Base-by-base conservation (phyloP, 805 yeast genomes). In the Schizosaccharomyces octosporus region DNA sequence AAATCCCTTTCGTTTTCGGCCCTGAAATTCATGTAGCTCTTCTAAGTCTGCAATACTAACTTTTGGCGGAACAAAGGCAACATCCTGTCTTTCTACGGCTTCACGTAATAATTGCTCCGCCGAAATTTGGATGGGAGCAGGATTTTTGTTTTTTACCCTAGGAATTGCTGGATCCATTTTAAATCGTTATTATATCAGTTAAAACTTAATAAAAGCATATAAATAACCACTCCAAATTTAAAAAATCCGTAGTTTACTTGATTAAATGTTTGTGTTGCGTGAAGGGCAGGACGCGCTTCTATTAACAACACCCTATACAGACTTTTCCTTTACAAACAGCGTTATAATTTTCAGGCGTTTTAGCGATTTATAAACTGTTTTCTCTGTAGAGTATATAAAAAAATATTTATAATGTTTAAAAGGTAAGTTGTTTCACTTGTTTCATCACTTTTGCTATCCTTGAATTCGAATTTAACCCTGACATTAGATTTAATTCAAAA, bases 1-100 rank as follows among this genome's bases (percentile, higher is more conserved):
- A 69, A 76, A 90, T 65, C 86, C 95, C 42, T 79, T 77, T 63
- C 98, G 74, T 66, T 85, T 87, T 31, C 88, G 74, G 31, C 84
- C 76, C 69, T 87, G 96, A 63, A 73, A 77, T 65, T 87, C 90
- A 58, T 78, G 76, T 19, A 86, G 76, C 72, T 90, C 97, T 65
- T 87, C 95, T 6, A 84, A 69, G 70, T 90, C 97, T 21, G 78
- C 74, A 39, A 84, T 78, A 31, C 21, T 41, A 27, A 29, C 21
- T 55, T 74, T 71, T 1, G 81, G 75, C 45, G 70, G 70, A 62
- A 70, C 71, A 29, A 74, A 61, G 11, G 76, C 73, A 6, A 71
- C 70, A 17, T 74, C 76, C 62, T 75, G 73, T 48, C 76, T 69
- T 63, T 79, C 79, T 64, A 76, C 81, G 0, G 85, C 86, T 63